Conservation (phyloP, 805 yeast genomes). For the Dipodascus geniculatus region DNA sequence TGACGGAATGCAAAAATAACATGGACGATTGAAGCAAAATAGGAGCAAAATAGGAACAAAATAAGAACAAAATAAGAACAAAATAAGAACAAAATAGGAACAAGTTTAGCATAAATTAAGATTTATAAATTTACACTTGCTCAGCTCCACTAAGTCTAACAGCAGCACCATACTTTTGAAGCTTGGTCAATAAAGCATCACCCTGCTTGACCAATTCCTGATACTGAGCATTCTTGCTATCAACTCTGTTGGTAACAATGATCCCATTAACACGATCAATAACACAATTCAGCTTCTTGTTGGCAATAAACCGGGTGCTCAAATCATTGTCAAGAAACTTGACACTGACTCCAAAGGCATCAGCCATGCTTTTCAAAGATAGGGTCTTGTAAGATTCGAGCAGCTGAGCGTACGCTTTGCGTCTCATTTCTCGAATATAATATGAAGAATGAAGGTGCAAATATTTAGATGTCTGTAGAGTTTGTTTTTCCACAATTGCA, state of each 20-base stretch:
- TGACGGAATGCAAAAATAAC: neutral
- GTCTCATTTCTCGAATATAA: conserved; percentile 84
- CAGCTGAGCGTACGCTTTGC: conserved; percentile 88
- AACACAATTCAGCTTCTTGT: conserved; percentile 86
- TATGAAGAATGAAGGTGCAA: conserved; percentile 68
- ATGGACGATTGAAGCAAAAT: neutral
- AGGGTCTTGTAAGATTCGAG: conserved; percentile 89
- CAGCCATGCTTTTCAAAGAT: conserved; percentile 86
- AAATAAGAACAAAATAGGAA: neutral
- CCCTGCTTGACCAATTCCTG: conserved; percentile 83
- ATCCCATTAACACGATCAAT: conserved; percentile 90
- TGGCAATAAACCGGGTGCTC: conserved; percentile 74
- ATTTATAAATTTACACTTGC: neutral
- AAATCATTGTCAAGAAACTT: conserved; percentile 79
- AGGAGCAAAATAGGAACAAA: neutral
- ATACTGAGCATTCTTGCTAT: conserved; percentile 89
- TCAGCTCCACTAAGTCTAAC: conserved; percentile 92
- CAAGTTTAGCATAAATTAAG: neutral
- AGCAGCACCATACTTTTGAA: conserved; percentile 95
- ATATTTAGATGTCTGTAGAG: conserved; percentile 53
- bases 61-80: no score
- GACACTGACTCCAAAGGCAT: conserved; percentile 78
- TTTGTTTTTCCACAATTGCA: conserved; percentile 63
- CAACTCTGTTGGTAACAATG: conserved; percentile 92
- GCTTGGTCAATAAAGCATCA: conserved; percentile 79